phyloP scores from a whole-genome alignment of 108 stramenopile species.

The Pinguiococcus pyrenoidosus region DNA sequence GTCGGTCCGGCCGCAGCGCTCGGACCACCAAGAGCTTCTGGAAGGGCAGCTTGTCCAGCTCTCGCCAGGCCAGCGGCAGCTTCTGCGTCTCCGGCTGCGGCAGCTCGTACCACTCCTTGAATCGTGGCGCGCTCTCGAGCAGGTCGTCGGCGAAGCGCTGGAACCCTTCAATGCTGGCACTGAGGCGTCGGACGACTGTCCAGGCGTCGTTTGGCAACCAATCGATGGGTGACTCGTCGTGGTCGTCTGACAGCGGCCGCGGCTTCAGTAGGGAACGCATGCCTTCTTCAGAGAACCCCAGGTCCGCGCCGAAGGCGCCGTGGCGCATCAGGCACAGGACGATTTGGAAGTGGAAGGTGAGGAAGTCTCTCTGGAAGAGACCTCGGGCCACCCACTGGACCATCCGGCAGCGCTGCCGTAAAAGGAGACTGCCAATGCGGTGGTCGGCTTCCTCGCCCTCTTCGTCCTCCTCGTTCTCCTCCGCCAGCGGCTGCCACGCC shows the following conservation, averaged over 20 bases:
- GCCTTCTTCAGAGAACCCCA: slow-evolving; percentile 2
- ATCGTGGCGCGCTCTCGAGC: slow-evolving; percentile 19
- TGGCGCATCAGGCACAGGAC: too few species aligned
- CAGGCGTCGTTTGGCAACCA: too few species aligned
- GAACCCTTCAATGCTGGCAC: neutral
- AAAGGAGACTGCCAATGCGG: neutral
- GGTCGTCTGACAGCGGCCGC: slow-evolving; percentile 1
- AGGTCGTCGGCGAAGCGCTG: slow-evolving; percentile 6
- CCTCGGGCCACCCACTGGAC: neutral
- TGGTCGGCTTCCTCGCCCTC: slow-evolving; percentile 1
- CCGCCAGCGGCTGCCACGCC: slow-evolving; percentile 15
- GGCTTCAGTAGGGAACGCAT: slow-evolving; percentile 25
- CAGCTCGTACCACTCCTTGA: slow-evolving; percentile 31
- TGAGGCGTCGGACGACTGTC: too few species aligned
- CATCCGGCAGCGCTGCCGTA: neutral
- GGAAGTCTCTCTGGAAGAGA: neutral
- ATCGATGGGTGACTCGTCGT: neutral
- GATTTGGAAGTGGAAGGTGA: neutral
- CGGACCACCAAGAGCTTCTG: slow-evolving; percentile 23
- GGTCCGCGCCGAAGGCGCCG: slow-evolving; percentile 10
- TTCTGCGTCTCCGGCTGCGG: slow-evolving; percentile 26
- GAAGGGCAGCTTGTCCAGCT: slow-evolving; percentile 24
- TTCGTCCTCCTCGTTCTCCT: slow-evolving; percentile 8
- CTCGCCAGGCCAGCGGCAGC: slow-evolving; percentile 32
- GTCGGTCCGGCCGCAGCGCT: slow-evolving; percentile 29